Conservation (phyloP, 768 basidiomycete genomes). For the Mycena vitilis region DNA sequence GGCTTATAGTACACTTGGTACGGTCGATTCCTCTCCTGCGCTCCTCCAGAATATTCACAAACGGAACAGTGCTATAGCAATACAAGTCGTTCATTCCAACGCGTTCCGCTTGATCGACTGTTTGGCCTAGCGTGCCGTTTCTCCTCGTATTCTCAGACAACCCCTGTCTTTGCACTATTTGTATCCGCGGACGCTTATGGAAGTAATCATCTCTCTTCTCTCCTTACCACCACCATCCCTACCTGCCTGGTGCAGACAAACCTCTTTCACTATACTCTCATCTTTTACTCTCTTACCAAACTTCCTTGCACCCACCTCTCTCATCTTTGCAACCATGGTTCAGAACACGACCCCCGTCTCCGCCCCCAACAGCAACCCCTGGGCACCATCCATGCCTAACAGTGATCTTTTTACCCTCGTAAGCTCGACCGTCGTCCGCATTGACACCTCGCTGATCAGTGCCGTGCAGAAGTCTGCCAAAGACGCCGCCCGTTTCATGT, state of each 20-base stretch:
- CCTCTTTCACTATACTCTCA: neutral
- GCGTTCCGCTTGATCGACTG: too few species aligned
- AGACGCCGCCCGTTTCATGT: neutral
- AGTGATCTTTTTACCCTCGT: constrained; percentile 24
- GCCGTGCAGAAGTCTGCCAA: neutral
- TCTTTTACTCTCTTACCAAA: neutral
- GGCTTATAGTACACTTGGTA: too few species aligned
- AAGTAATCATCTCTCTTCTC: neutral
- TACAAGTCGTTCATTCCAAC: too few species aligned
- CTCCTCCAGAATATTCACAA: too few species aligned
- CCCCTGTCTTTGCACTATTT: constrained; percentile 2
- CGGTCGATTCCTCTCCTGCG: too few species aligned
- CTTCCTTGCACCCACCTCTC: neutral
- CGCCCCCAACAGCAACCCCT: neutral
- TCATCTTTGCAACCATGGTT: neutral
- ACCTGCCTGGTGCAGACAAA: constrained; percentile 12
- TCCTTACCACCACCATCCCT: neutral
- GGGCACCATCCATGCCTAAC: constrained; percentile 17
- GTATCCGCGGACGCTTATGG: constrained; percentile 9
- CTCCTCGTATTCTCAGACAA: neutral
- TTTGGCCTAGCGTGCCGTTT: too few species aligned
- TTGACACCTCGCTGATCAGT: neutral
- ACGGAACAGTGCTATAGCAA: too few species aligned
- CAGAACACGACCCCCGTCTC: neutral
- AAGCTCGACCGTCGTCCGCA: neutral